Evolutionary conservation across 441 rosid species (phyloP).

Genomic region (Melastoma candidum): DNA sequence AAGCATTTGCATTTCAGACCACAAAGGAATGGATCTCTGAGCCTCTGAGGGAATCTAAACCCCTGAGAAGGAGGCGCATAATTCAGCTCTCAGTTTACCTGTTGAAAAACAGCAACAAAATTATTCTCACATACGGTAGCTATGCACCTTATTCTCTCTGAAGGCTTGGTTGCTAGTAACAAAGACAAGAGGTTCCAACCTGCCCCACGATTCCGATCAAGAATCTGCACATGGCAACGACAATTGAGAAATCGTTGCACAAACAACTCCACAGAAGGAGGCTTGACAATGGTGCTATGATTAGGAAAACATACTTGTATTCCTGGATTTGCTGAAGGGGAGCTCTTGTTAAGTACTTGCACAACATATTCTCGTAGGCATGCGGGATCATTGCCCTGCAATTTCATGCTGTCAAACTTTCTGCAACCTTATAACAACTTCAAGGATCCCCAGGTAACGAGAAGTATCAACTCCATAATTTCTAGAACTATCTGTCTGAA

Average conservation of each 20-base stretch:
- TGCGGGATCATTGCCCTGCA: conserved; percentile 86
- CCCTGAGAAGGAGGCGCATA: conserved; percentile 27
- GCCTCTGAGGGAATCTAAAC: conserved; percentile 89
- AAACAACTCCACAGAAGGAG: no score
- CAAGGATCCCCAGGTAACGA: background rate
- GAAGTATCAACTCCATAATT: no score
- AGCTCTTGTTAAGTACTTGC: conserved; percentile 47
- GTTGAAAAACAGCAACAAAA: no score
- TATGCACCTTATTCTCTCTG: conserved; percentile 71
- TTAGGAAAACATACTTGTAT: conserved; percentile 44
- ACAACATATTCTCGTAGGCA: conserved; percentile 84
- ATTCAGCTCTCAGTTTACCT: no score
- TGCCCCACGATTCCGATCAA: conserved; percentile 91
- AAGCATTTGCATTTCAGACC: conserved; percentile 88
- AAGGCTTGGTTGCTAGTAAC: conserved; percentile 68
- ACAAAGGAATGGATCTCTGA: conserved; percentile 88
- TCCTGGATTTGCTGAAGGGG: conserved; percentile 65
- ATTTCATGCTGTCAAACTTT: conserved; percentile 8
- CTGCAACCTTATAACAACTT: background rate
- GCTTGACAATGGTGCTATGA: no score
- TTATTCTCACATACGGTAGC: background rate
- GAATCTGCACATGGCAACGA: conserved; percentile 47
- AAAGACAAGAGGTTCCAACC: conserved; percentile 93
- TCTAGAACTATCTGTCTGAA: no score
- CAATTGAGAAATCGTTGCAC: background rate